A percentile compares a stretch with the other conserved stretches of the same genome.
phyloP scores from a whole-genome alignment of 108 stramenopile species.

The Licmophora abbreviata region DNA sequence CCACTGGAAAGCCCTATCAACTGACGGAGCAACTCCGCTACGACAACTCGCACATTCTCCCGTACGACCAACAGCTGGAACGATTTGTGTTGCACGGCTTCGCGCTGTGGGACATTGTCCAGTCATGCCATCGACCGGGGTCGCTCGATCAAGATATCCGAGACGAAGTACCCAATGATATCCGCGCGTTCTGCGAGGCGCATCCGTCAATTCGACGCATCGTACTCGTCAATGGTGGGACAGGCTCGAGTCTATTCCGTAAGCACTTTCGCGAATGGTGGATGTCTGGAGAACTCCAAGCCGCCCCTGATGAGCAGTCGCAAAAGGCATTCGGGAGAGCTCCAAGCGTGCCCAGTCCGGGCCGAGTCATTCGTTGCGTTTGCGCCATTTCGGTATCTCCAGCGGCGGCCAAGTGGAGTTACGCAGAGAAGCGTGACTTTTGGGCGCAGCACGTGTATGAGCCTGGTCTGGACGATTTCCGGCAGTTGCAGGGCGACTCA shows the following conservation, averaged over 20 bases:
- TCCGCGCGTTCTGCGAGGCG: slow-evolving; percentile 48
- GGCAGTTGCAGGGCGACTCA: neutral
- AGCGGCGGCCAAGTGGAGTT: slow-evolving; percentile 58
- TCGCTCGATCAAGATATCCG: slow-evolving; percentile 57
- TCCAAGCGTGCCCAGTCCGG: slow-evolving; percentile 4
- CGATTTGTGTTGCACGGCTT: slow-evolving; percentile 48
- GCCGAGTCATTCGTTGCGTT: slow-evolving; percentile 34
- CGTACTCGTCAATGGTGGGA: slow-evolving; percentile 70
- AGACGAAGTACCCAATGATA: slow-evolving; percentile 50
- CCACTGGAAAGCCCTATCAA: slow-evolving; percentile 45
- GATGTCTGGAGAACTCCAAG: slow-evolving; percentile 35
- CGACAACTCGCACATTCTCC: slow-evolving; percentile 33
- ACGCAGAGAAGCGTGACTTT: slow-evolving; percentile 62
- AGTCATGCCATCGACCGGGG: slow-evolving; percentile 42
- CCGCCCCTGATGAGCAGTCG: slow-evolving; percentile 26
- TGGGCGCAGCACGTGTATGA: slow-evolving; percentile 59
- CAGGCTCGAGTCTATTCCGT: slow-evolving; percentile 36
- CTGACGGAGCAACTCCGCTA: slow-evolving; percentile 45
- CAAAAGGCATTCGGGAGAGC: slow-evolving; percentile 29
- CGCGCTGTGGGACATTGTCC: slow-evolving; percentile 78
- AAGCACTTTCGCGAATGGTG: slow-evolving; percentile 66
- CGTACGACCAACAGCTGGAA: slow-evolving; percentile 54
- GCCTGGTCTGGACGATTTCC: slow-evolving; percentile 49
- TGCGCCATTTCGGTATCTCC: slow-evolving; percentile 55
- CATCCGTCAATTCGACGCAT: slow-evolving; percentile 46